Evolutionary conservation across 1,139 yeast species (phyloP), one percentile per base, ranked within the genome.

Genomic region (Geotrichum siamense): DNA sequence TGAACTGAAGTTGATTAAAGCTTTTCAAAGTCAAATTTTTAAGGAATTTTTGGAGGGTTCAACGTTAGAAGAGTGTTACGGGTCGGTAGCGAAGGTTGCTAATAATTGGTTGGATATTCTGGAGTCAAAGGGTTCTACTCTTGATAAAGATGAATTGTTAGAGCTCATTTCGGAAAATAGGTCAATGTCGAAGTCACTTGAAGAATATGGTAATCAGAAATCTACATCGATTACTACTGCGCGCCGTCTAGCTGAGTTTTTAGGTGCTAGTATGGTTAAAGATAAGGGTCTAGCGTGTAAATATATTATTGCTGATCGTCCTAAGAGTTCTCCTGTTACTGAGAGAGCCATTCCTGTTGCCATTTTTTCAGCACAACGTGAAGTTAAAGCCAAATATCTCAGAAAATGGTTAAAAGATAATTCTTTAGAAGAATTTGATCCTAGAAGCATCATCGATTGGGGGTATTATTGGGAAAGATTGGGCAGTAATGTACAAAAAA

Each of bases 321-420:
- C 99, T 1, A 58, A 72, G 22, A 83, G 82, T 38, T 82, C 95
- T 1, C 96, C 98, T 0, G 93, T 91, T 23, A 86, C 98, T 0
- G 98, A 91, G 59, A 74, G 99, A 53, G 98, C 99, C 0, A 73
- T 93, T 41, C 99, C 99, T 0, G 95, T 93, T 5, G 93, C 96
- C 0, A 89, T 93, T 22, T 93, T 93, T 60, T 82, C 96, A 0
- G 82, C 96, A 0, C 95, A 86, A 47, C 61, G 72, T 15, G 58
- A 68, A 5, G 76, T 76, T 31, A 79, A 79, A 55, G 64, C 75
- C 41, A 72, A 72, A 37, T 93, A 76, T 57, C 65, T 93, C 57
- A 75, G 87, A 55, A 79, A 84, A 58, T 93, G 99, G 99, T 69
- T 89, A 38, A 73, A 78, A 48, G 96, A 89, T 55, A 80, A 85